These are phyloP conservation scores for Agaricus subrufescens DNA, from an alignment of 768 basidiomycete species.

Conservation along the genomic window DNA sequence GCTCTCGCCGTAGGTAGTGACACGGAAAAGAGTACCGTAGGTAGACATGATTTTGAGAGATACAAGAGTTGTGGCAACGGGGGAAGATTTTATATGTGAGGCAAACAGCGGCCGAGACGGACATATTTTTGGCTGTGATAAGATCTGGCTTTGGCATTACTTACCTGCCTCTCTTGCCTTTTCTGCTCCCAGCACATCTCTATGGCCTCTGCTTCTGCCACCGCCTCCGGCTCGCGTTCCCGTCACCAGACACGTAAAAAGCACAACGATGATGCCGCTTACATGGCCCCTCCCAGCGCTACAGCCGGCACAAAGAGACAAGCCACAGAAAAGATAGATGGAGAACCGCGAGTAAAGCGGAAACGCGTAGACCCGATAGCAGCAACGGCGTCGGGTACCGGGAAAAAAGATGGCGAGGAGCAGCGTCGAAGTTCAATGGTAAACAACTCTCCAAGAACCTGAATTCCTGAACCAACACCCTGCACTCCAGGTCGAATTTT, in stretches of 20 bases:
- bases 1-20: slow-evolving; percentile 97
- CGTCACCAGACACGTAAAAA: slow-evolving; percentile 62
- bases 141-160: not conserved
- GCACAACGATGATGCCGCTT: slow-evolving; percentile 64
- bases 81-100: slow-evolving; percentile 8
- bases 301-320: slow-evolving; percentile 55
- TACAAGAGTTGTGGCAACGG: not conserved
- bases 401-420: slow-evolving; percentile 30
- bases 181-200: slow-evolving; percentile 13
- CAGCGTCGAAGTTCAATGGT: slow-evolving; percentile 41
- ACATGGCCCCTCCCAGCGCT: slow-evolving; percentile 52
- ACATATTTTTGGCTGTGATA: not conserved
- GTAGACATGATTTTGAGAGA: slow-evolving; percentile 67
- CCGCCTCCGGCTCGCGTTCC: slow-evolving; percentile 46
- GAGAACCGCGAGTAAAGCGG: slow-evolving; percentile 71
- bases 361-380: slow-evolving; percentile 54
- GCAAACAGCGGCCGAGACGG: not conserved
- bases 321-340: slow-evolving; percentile 63
- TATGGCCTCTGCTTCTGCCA: slow-evolving; percentile 29
- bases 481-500: slow-evolving; percentile 63
- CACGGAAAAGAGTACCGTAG: slow-evolving; percentile 86
- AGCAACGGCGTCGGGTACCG: slow-evolving; percentile 18
- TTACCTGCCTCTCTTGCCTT: slow-evolving; percentile 6
- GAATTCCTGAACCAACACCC: not conserved
- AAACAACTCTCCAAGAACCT: slow-evolving; percentile 16